phyloP scores from a whole-genome alignment of 345 rosid species.

The Brassica napus region Da-Ae NC_063451.1:44220001-44220500 shows the following conservation, averaged over 20 bases:
- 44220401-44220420: constrained; percentile 4
- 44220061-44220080: constrained; percentile 9
- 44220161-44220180: constrained; percentile 8
- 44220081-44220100: constrained; percentile 42
- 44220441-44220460: constrained; percentile 8
- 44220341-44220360: constrained; percentile 80
- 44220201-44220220: constrained; percentile 5
- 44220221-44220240: background rate
- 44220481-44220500: constrained; percentile 91
- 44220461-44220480: constrained; percentile 81
- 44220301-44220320: constrained; percentile 68
- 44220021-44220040: constrained; percentile 46
- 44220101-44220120: constrained; percentile 38
- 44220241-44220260: constrained; percentile 2
- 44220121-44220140: background rate
- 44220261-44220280: constrained; percentile 15
- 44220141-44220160: background rate
- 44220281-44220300: constrained; percentile 73
- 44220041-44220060: constrained; percentile 22
- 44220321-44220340: constrained; percentile 78
- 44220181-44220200: constrained; percentile 22
- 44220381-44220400: constrained; percentile 56
- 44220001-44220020: constrained; percentile 26
- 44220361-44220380: constrained; percentile 88
- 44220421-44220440: background rate